phyloP scores from a whole-genome alignment of 164 flowering plant genomes.

The Protea cynaroides region DNA sequence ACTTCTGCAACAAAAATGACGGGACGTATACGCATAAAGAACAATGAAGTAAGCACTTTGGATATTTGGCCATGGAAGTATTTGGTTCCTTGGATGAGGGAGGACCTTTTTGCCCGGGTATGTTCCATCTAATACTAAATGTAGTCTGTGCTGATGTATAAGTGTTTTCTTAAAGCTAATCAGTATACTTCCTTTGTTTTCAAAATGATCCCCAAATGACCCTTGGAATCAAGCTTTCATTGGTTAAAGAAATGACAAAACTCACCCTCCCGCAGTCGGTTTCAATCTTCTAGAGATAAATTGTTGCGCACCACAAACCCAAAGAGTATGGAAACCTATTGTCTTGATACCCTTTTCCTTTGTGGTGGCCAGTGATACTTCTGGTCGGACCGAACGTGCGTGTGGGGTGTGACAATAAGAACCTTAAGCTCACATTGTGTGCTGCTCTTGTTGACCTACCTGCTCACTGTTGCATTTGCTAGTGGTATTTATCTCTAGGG shows the following conservation, averaged over 20 bases:
- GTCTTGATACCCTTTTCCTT: no score
- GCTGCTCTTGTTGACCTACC: no score
- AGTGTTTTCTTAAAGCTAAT: neutral
- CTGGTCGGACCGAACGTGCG: no score
- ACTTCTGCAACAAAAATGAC: slow-evolving; percentile 68
- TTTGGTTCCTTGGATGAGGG: slow-evolving; percentile 99
- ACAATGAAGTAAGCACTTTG: slow-evolving; percentile 62
- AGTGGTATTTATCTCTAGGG: no score
- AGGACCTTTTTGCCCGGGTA: slow-evolving; percentile 91
- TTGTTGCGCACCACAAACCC: neutral
- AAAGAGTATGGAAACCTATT: no score
- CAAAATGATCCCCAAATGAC: neutral
- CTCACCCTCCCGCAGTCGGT: neutral
- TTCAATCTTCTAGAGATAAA: neutral
- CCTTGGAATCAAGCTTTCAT: neutral
- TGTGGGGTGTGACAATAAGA: no score
- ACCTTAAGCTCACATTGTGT: no score
- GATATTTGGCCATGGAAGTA: slow-evolving; percentile 99
- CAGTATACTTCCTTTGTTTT: neutral
- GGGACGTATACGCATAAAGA: slow-evolving; percentile 37
- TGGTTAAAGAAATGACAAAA: neutral
- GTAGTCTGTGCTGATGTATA: neutral
- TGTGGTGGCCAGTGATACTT: no score
- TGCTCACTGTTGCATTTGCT: no score
- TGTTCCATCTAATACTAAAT: slow-evolving; percentile 13